A percentile compares a stretch with the other conserved stretches of the same genome.
phyloP scores from a whole-genome alignment of 2,329 filamentous ascomycete species.

The Xenoacremonium recifei region DNA sequence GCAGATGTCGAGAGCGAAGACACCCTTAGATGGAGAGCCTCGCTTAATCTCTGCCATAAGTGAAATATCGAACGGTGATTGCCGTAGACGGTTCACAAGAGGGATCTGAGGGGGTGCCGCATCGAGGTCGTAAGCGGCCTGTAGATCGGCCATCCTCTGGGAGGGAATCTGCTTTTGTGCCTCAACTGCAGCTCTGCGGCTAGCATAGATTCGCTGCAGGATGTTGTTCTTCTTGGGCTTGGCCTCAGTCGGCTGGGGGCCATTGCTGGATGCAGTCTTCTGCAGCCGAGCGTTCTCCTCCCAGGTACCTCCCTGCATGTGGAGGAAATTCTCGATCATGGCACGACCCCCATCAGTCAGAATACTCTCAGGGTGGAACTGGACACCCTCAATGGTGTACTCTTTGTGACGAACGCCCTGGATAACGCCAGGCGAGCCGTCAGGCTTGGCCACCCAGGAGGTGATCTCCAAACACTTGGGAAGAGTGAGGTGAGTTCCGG shows the following conservation, averaged over 20 bases:
- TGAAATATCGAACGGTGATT: slow-evolving; percentile 84
- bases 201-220: slow-evolving; percentile 84
- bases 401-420: slow-evolving; percentile 97
- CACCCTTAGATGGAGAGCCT: slow-evolving; percentile 92
- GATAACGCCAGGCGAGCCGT: slow-evolving; percentile 81
- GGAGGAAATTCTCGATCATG: slow-evolving; percentile 92
- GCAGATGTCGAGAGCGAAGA: slow-evolving; percentile 83
- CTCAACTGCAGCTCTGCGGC: slow-evolving; percentile 71
- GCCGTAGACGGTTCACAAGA: slow-evolving; percentile 74
- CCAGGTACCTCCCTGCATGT: slow-evolving; percentile 89
- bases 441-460: slow-evolving; percentile 79
- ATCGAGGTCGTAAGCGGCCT: slow-evolving; percentile 82
- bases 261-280: slow-evolving; percentile 34
- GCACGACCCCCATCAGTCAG: slow-evolving; percentile 81
- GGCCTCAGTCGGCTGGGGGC: slow-evolving; percentile 22
- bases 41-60: slow-evolving; percentile 98
- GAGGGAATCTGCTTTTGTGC: slow-evolving; percentile 84
- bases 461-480: slow-evolving; percentile 85
- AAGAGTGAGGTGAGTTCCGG: slow-evolving; percentile 84
- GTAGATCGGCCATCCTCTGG: slow-evolving; percentile 76
- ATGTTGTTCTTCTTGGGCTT: slow-evolving; percentile 73
- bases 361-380: slow-evolving; percentile 98
- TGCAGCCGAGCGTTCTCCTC: slow-evolving; percentile 67
- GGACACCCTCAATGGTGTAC: slow-evolving; percentile 88
- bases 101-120: slow-evolving; percentile 81